Evolutionary conservation across 1,139 yeast species (phyloP), one percentile per base, ranked within the genome.

Genomic region (Protomyces macrosporus): DNA sequence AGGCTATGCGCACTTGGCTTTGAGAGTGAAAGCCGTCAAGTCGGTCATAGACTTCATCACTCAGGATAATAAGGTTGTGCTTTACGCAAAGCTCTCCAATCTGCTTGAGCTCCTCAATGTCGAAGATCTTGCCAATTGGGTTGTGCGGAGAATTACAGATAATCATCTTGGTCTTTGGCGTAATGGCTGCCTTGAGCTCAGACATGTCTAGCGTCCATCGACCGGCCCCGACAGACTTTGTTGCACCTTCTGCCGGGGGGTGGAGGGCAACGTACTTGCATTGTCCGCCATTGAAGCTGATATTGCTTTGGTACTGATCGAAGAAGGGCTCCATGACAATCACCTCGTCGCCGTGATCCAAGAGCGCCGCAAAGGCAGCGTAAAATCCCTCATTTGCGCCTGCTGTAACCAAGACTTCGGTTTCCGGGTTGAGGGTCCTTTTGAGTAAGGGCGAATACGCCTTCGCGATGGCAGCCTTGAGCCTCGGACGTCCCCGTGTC

Each of bases 311-410:
- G 76, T 93, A 93, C 76, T 93, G 98, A 72, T 93, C 98, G 73
- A 93, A 93, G 74, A 90, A 93, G 1, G 98, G 98, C 75, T 93
- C 96, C 73, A 93, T 88, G n/a, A 93, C 97, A 75, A 93, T 88
- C 23, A 87, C 98, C 75, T 93, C 98, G 72, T 93, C 98, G 16
- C 95, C 98, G 1, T 85, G 83, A 58, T 88, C 82, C 68, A 93
- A 77, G 70, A 90, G 87, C 0, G 95, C 98, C 66, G 90, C 87
- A 73, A 91, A 85, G 3, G 88, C 84, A 1, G 96, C 77, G 65
- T 89, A 81, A 80, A 93, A 88, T 51, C 97, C 69, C 76, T 93
- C 98, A 71, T 93, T 93, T 54, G 98, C 98, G 64, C 98, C 98
- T 0, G 98, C 91, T 51, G 97, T 89, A 59, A 91, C 85, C 65